Evolutionary conservation across 371 early-diverging fungal genomes (phyloP).

Genomic region (Batkoa obscura): DNA sequence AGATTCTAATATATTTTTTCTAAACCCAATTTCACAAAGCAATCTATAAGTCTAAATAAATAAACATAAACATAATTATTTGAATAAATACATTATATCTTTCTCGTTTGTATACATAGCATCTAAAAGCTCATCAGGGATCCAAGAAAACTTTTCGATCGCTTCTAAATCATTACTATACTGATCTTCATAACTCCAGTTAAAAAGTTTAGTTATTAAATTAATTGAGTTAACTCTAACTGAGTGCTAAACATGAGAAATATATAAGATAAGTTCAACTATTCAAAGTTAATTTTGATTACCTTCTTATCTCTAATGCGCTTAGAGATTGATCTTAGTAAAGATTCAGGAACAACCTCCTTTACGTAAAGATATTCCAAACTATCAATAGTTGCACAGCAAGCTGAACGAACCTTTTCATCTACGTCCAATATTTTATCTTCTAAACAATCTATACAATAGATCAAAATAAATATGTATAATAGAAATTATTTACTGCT

Average conservation of each 20-base stretch:
- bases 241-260: background rate
- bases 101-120: slow-evolving; percentile 59
- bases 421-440: slow-evolving; percentile 75
- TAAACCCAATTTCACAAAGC: no score
- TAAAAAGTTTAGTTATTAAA: background rate
- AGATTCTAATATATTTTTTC: no score
- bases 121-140: slow-evolving; percentile 54
- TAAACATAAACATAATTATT: no score
- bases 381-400: slow-evolving; percentile 41
- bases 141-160: slow-evolving; percentile 29
- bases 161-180: background rate
- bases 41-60: no score
- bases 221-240: background rate
- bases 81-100: background rate
- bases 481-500: slow-evolving; percentile 20
- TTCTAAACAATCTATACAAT: slow-evolving; percentile 18
- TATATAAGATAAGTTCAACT: background rate
- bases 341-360: slow-evolving; percentile 26
- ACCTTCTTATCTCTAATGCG: slow-evolving; percentile 81
- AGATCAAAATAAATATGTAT: background rate
- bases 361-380: slow-evolving; percentile 32
- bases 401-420: slow-evolving; percentile 70
- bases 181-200: background rate
- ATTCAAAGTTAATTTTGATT: slow-evolving; percentile 3
- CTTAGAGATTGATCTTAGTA: slow-evolving; percentile 40